A percentile compares a stretch with the other conserved stretches of the same genome.
Evolutionary conservation across 495 filamentous ascomycete genomes (phyloP).

Genomic region (Penicillium samsonianum): DNA sequence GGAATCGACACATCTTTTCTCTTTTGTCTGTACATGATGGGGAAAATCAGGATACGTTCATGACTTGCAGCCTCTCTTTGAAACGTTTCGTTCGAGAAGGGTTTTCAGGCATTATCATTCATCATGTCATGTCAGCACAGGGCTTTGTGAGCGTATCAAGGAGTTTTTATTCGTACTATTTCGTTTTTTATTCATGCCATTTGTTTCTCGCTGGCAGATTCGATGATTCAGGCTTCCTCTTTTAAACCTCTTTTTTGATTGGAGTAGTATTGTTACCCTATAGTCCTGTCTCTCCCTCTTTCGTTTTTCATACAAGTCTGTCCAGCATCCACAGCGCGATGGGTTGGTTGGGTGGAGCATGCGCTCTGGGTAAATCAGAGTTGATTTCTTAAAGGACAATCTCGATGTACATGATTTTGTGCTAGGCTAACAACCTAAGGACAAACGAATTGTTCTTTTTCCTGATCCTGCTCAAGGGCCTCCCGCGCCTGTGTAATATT

Average conservation of each 20-base stretch:
- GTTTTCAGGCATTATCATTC: constrained; percentile 14
- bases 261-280: neutral
- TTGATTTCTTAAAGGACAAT: neutral
- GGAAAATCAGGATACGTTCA: constrained; percentile 24
- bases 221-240: neutral
- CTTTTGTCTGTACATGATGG: constrained; percentile 37
- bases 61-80: constrained; percentile 17
- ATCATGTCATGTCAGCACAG: constrained; percentile 18
- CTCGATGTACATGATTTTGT: constrained; percentile 10
- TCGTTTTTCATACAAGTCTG: neutral
- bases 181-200: constrained; percentile 13
- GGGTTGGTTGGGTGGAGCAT: neutral
- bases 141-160: constrained; percentile 18
- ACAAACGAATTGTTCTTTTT: neutral
- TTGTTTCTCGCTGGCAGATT: constrained; percentile 1
- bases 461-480: neutral
- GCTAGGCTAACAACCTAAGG: neutral
- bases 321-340: neutral
- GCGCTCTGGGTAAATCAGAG: neutral
- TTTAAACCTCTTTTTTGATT: neutral
- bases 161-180: constrained; percentile 18
- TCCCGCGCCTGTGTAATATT: neutral
- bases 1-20: constrained; percentile 12
- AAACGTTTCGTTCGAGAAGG: constrained; percentile 2
- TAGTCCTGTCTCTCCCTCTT: constrained; percentile 1